phyloP scores from a whole-genome alignment of 345 rosid species.

The Excoecaria agallocha region DNA sequence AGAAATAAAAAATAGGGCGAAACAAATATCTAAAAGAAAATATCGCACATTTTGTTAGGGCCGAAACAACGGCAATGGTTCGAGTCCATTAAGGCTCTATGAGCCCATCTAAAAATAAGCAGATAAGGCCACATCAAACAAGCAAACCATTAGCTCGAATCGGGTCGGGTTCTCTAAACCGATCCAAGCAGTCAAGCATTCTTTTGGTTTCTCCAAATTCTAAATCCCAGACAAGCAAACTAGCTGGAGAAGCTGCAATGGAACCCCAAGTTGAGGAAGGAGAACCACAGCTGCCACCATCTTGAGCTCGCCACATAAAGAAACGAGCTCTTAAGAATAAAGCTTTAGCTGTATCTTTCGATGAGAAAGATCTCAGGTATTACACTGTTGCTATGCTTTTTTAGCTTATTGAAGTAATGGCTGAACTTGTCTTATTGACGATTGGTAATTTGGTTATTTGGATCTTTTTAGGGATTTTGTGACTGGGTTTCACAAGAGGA shows the following conservation, averaged over 20 bases:
- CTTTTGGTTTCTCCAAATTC: neutral
- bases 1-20: too few relatives aligned
- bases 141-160: too few relatives aligned
- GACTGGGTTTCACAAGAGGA: conserved; percentile 95
- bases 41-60: neutral
- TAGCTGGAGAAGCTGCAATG: conserved; percentile 27
- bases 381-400: neutral
- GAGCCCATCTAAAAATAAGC: neutral
- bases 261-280: conserved; percentile 32
- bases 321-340: conserved; percentile 82
- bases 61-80: too few relatives aligned
- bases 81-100: neutral
- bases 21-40: too few relatives aligned
- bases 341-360: conserved; percentile 60
- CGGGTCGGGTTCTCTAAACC: neutral
- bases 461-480: conserved; percentile 60
- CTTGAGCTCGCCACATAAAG: conserved; percentile 50
- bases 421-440: neutral
- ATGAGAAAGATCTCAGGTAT: conserved; percentile 88
- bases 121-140: too few relatives aligned
- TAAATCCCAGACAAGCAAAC: neutral
- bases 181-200: too few relatives aligned
- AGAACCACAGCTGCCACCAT: conserved; percentile 32
- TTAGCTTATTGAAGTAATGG: neutral
- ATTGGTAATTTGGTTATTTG: conserved; percentile 14